Percentiles rank a stretch among this genome's conserved stretches.
Evolutionary conservation across 2,329 filamentous ascomycete species (phyloP).

Genomic region (Botrytis tulipae): DNA sequence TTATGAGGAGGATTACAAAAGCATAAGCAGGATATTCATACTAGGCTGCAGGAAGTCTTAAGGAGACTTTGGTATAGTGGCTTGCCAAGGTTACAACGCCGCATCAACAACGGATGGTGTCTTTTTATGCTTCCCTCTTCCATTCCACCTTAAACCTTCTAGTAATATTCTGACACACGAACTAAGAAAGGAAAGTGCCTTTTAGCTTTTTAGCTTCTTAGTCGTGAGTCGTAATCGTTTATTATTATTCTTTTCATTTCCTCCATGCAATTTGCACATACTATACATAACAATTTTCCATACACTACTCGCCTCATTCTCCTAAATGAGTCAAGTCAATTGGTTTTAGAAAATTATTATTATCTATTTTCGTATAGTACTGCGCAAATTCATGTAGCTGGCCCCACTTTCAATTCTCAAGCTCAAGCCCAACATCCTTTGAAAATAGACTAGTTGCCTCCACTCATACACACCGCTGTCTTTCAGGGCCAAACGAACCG

Average conservation of each 20-base stretch:
- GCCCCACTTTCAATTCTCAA: constrained; percentile 18
- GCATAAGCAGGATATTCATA: constrained; percentile 11
- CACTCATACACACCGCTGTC: constrained; percentile 21
- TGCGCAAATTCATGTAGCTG: constrained; percentile 15
- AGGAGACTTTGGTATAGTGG: constrained; percentile 7
- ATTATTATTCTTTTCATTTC: neutral
- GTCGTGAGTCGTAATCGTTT: neutral
- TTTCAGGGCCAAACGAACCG: constrained; percentile 17
- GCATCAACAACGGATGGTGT: constrained; percentile 16
- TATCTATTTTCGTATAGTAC: constrained; percentile 2
- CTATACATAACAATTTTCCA: neutral
- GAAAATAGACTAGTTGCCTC: constrained; percentile 16
- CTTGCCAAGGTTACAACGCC: constrained; percentile 14
- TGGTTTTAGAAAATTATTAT: neutral
- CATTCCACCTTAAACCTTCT: constrained; percentile 12
- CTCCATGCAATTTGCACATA: neutral
- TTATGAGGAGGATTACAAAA: neutral
- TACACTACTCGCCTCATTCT: constrained; percentile 1
- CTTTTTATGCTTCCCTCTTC: constrained; percentile 9
- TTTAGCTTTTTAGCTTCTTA: neutral
- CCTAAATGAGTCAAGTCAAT: constrained; percentile 9
- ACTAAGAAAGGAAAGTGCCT: constrained; percentile 12
- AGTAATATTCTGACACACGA: constrained; percentile 22
- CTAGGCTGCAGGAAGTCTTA: constrained; percentile 20
- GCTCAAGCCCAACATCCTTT: constrained; percentile 12